Base-by-base conservation (phyloP, 2,329 filamentous ascomycete species). In the Aspergillus latus region DNA sequence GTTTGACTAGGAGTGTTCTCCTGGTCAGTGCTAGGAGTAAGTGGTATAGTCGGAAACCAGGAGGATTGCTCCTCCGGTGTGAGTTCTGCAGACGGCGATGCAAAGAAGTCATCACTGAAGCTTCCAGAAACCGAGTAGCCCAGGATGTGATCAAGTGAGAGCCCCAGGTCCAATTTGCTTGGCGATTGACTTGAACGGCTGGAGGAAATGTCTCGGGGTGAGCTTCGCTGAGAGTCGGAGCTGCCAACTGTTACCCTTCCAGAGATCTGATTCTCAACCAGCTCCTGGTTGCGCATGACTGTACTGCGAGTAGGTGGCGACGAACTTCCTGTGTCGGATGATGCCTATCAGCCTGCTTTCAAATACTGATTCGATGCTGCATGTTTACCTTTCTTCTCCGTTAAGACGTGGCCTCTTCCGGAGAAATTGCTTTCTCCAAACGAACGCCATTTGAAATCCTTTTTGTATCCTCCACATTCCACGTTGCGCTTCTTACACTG, bases 371-470 rank as follows among this genome's bases (percentile, higher is more conserved):
- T 21, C 8, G 16, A 34, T 56, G 16, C 13, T 32, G n/a, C 10
- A 51, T 40, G 21, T 34, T 26, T 32, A 77, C 77, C 70, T 73
- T 80, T 82, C 67, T 78, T 82, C 40, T 73, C 59, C 63, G 79
- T 82, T 11, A 64, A 56, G 28, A 62, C 59, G 28, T 69, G 52
- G 8, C 59, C 59, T 39, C 72, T 76, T 34, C 68, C 64, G 9
- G 67, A 72, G 60, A 85, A 78, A 52, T 75, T 85, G 46, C 82
- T 80, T 62, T 89, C 86, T 66, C 87, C 85, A 63, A 88, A 88
- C 0, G 85, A 81, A 51, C 85, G 79, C 87, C 87, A 90, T 78
- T 89, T 89, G 75, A 88, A 89, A 70, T 88, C 84, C 69, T 88
- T 90, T 71, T 85, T 88, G 73, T 89, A 90, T 36, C 87, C 87